Conservation (phyloP, 345 rosid species). For the Salix arbutifolia region DNA sequence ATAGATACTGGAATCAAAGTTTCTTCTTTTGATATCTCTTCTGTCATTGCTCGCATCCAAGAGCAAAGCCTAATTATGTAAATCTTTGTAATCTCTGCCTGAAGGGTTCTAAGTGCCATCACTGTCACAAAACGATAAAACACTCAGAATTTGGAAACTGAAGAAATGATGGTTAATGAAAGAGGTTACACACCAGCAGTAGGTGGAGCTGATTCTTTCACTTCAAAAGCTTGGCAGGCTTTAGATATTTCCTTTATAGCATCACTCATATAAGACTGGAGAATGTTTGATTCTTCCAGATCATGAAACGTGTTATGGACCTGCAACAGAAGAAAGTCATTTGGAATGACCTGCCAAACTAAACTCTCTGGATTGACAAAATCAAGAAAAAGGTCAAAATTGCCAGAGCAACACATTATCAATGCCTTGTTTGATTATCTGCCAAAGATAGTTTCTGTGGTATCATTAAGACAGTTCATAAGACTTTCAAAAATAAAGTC, state of each 20-base stretch:
- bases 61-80: constrained; percentile 87
- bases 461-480: not conserved
- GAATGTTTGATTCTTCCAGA: constrained; percentile 79
- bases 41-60: constrained; percentile 84
- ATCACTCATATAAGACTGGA: constrained; percentile 71
- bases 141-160: constrained; percentile 21
- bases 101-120: constrained; percentile 59
- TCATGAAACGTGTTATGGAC: constrained; percentile 73
- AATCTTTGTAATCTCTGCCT: constrained; percentile 75
- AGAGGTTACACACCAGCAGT: constrained; percentile 55
- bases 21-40: constrained; percentile 72
- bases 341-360: constrained; percentile 11
- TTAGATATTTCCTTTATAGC: constrained; percentile 76
- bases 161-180: constrained; percentile 21
- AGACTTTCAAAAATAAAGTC: not conserved
- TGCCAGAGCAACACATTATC: not conserved
- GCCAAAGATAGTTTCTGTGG: not conserved
- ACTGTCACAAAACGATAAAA: constrained; percentile 46
- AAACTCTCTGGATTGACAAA: not conserved
- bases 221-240: constrained; percentile 89
- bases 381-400: not conserved
- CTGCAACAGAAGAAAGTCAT: constrained; percentile 38
- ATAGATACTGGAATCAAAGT: constrained; percentile 81
- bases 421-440: not conserved
- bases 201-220: constrained; percentile 85